These are phyloP conservation scores for Claviceps sp. DNA, from an alignment of 2,329 filamentous ascomycete genomes.

Conservation along the genomic window DNA sequence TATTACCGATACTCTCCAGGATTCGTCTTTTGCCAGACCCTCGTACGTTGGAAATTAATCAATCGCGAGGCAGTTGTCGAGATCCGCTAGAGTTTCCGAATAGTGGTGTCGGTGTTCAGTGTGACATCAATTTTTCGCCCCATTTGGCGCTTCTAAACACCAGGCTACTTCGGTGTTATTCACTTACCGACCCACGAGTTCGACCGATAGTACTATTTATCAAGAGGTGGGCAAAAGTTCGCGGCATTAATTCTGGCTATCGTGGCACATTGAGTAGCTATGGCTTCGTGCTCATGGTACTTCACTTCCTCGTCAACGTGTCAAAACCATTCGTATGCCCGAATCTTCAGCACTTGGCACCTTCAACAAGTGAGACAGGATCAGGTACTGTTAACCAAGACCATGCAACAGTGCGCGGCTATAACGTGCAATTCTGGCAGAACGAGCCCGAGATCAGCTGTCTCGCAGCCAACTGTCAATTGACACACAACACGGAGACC, in stretches of 20 bases:
- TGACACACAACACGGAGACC: constrained; percentile 57
- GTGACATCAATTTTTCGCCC: constrained; percentile 85
- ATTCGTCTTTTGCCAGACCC: constrained; percentile 36
- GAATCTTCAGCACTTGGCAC: constrained; percentile 56
- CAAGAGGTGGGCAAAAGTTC: constrained; percentile 79
- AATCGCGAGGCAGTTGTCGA: constrained; percentile 38
- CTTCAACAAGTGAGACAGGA: constrained; percentile 23
- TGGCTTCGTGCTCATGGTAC: constrained; percentile 81
- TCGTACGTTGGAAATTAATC: constrained; percentile 33
- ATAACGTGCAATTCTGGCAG: constrained; percentile 64
- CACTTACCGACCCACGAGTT: constrained; percentile 64
- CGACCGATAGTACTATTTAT: constrained; percentile 69
- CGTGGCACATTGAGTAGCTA: constrained; percentile 79
- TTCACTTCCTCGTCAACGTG: constrained; percentile 81
- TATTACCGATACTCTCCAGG: constrained; percentile 22
- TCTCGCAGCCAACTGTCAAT: constrained; percentile 41
- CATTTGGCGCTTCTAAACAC: constrained; percentile 77
- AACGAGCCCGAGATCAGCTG: constrained; percentile 55
- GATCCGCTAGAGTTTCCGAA: constrained; percentile 67
- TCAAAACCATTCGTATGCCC: constrained; percentile 69
- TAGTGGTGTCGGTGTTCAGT: constrained; percentile 65
- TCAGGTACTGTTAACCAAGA: constrained; percentile 12
- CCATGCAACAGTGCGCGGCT: constrained; percentile 40
- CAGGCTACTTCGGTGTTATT: constrained; percentile 68
- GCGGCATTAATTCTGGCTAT: constrained; percentile 78